Percentiles rank a stretch among this genome's conserved stretches.
These are phyloP conservation scores for Aspergillus sclerotioniger DNA, from an alignment of 495 filamentous ascomycete genomes.

Conservation along the genomic window DNA sequence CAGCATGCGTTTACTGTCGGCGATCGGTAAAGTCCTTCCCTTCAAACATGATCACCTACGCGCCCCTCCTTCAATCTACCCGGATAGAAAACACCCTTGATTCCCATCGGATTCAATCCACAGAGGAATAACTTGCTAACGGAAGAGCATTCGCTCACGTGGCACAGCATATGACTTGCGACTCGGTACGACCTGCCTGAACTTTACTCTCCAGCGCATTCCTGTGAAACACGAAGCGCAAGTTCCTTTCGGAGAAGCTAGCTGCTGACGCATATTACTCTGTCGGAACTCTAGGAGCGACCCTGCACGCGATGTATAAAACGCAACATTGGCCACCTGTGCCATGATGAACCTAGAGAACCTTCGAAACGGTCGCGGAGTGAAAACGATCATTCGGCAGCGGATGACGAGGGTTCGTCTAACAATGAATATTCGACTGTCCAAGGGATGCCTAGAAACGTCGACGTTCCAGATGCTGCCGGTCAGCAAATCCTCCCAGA, in stretches of 20 bases:
- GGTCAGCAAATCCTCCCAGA: slow-evolving; percentile 42
- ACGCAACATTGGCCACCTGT: slow-evolving; percentile 97
- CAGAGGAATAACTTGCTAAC: slow-evolving; percentile 33
- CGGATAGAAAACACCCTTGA: slow-evolving; percentile 1
- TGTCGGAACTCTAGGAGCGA: slow-evolving; percentile 63
- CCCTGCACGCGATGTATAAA: slow-evolving; percentile 98
- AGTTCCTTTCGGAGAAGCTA: slow-evolving; percentile 12
- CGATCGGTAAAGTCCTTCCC: slow-evolving; percentile 76
- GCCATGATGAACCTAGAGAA: slow-evolving; percentile 95
- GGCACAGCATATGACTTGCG: slow-evolving; percentile 98
- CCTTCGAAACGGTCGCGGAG: slow-evolving; percentile 71
- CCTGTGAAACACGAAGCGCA: slow-evolving; percentile 26
- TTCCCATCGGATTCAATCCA: slow-evolving; percentile 1
- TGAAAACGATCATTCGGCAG: slow-evolving; percentile 59
- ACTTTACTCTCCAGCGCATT: slow-evolving; percentile 27
- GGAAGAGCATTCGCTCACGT: slow-evolving; percentile 34
- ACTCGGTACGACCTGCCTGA: slow-evolving; percentile 78
- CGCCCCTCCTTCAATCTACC: slow-evolving; percentile 10
- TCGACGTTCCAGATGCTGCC: slow-evolving; percentile 42
- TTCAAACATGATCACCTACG: not conserved
- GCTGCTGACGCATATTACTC: slow-evolving; percentile 28
- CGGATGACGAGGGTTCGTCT: slow-evolving; percentile 57
- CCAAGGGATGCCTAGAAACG: slow-evolving; percentile 40
- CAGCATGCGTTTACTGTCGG: slow-evolving; percentile 98
- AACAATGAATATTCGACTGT: slow-evolving; percentile 42